These are phyloP conservation scores for Penicillium waksmanii DNA, from an alignment of 495 filamentous ascomycete species.

Conservation along the genomic window DNA sequence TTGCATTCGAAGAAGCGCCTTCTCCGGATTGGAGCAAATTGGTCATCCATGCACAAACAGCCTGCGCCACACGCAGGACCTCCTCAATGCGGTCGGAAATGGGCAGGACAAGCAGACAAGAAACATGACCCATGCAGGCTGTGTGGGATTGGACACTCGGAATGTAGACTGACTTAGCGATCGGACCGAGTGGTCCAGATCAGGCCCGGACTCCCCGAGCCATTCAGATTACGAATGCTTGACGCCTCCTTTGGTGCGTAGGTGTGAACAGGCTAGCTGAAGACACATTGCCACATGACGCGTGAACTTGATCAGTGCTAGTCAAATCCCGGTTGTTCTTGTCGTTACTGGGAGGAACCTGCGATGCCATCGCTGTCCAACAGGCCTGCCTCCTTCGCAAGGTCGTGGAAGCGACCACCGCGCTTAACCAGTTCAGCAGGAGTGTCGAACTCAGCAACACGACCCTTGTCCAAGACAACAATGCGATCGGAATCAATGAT, in stretches of 20 bases:
- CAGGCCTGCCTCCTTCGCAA: slow-evolving; percentile 59
- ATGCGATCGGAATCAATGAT: slow-evolving; percentile 93
- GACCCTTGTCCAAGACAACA: slow-evolving; percentile 77
- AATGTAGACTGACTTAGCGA: slow-evolving; percentile 16
- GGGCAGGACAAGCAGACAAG: slow-evolving; percentile 10
- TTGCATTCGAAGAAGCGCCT: slow-evolving; percentile 16
- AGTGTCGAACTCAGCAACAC: slow-evolving; percentile 63
- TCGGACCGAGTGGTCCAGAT: slow-evolving; percentile 20
- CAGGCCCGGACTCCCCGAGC: slow-evolving; percentile 27
- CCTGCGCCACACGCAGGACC: slow-evolving; percentile 23
- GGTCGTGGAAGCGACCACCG: slow-evolving; percentile 58
- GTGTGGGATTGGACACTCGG: slow-evolving; percentile 21
- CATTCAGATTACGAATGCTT: slow-evolving; percentile 25
- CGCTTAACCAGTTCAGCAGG: slow-evolving; percentile 56
- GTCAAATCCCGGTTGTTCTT: slow-evolving; percentile 21
- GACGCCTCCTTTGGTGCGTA: slow-evolving; percentile 3
- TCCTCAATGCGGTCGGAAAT: slow-evolving; percentile 11
- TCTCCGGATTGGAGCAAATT: slow-evolving; percentile 19
- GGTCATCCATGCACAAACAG: slow-evolving; percentile 20
- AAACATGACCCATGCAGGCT: slow-evolving; percentile 23
- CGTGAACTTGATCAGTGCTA: slow-evolving; percentile 18
- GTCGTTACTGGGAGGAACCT: slow-evolving; percentile 24
- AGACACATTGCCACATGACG: slow-evolving; percentile 13
- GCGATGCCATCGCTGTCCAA: slow-evolving; percentile 50
- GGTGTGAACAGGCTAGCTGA: slow-evolving; percentile 8